phyloP scores from a whole-genome alignment of 495 filamentous ascomycete species.

The Annulohypoxylon maeteangense region DNA sequence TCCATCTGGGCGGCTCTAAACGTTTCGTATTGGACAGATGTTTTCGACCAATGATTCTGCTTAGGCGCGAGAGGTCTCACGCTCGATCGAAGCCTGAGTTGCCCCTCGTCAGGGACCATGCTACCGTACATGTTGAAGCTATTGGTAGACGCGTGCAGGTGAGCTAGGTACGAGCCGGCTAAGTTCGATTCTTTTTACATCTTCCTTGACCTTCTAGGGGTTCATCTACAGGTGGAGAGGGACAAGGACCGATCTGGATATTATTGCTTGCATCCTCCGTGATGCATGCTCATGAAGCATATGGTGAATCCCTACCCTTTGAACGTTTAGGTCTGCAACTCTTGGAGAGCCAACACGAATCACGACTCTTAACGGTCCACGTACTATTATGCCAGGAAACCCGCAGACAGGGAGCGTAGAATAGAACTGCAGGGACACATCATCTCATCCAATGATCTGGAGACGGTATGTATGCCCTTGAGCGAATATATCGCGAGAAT shows the following conservation, averaged over 20 bases:
- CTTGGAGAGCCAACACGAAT: slow-evolving; percentile 36
- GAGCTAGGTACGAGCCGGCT: slow-evolving; percentile 20
- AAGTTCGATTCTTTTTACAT: slow-evolving; percentile 10
- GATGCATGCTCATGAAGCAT: slow-evolving; percentile 28
- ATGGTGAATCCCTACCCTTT: slow-evolving; percentile 28
- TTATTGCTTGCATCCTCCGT: slow-evolving; percentile 31
- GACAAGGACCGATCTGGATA: slow-evolving; percentile 28
- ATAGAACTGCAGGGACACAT: slow-evolving; percentile 46
- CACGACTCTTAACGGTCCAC: slow-evolving; percentile 36
- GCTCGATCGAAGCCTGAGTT: slow-evolving; percentile 29
- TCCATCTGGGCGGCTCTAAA: slow-evolving; percentile 9
- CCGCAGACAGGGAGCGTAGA: slow-evolving; percentile 30
- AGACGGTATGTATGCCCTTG: slow-evolving; percentile 11
- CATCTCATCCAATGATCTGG: slow-evolving; percentile 35
- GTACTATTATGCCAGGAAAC: slow-evolving; percentile 42
- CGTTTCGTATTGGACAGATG: slow-evolving; percentile 36
- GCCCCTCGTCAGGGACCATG: slow-evolving; percentile 16
- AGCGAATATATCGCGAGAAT: slow-evolving; percentile 42
- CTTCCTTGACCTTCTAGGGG: slow-evolving; percentile 3
- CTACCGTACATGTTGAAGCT: slow-evolving; percentile 7
- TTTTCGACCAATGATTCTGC: slow-evolving; percentile 37
- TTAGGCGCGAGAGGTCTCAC: slow-evolving; percentile 36
- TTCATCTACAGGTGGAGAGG: slow-evolving; percentile 16
- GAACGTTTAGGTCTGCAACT: slow-evolving; percentile 25
- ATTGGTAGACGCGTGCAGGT: slow-evolving; percentile 26